These are phyloP conservation scores for Prunus mira DNA, from an alignment of 306 rosid species.

Conservation along the genomic window DNA sequence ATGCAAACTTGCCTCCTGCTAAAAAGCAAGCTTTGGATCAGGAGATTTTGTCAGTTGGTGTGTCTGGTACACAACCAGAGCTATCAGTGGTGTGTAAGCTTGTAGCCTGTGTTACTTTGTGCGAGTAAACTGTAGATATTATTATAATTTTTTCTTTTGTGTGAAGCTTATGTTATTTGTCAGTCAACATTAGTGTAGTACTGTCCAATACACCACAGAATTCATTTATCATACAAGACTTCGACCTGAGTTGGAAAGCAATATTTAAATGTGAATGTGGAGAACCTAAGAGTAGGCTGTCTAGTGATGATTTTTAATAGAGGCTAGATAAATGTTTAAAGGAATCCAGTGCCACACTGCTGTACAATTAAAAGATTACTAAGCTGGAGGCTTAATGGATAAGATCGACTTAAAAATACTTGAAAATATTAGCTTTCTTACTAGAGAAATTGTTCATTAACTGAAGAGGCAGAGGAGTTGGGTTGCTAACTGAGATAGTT, in stretches of 20 bases:
- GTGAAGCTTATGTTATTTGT: background rate
- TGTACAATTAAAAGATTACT: background rate
- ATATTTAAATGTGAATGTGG: background rate
- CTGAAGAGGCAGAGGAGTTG: background rate
- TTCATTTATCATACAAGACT: background rate
- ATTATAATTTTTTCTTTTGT: background rate
- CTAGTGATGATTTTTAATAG: too few relatives aligned
- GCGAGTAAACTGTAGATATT: conserved; percentile 4
- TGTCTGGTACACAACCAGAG: conserved; percentile 43
- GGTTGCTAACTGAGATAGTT: background rate
- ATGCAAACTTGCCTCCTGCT: conserved; percentile 55
- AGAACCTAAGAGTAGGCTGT: too few relatives aligned
- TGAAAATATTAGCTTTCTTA: background rate
- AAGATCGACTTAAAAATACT: background rate
- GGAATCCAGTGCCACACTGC: background rate
- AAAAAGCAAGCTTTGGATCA: conserved; percentile 73
- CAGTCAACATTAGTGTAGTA: too few relatives aligned
- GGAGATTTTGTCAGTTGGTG: conserved; percentile 41
- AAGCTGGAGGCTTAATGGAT: background rate
- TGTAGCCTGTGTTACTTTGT: conserved; percentile 12
- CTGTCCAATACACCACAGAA: background rate
- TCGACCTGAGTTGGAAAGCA: background rate
- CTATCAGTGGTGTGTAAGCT: conserved; percentile 56
- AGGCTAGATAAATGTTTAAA: background rate
- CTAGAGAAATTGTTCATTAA: background rate